These are phyloP conservation scores for Eimeria acervulina DNA, from an alignment of 169 alveolate genomes.

Conservation along the genomic window DNA sequence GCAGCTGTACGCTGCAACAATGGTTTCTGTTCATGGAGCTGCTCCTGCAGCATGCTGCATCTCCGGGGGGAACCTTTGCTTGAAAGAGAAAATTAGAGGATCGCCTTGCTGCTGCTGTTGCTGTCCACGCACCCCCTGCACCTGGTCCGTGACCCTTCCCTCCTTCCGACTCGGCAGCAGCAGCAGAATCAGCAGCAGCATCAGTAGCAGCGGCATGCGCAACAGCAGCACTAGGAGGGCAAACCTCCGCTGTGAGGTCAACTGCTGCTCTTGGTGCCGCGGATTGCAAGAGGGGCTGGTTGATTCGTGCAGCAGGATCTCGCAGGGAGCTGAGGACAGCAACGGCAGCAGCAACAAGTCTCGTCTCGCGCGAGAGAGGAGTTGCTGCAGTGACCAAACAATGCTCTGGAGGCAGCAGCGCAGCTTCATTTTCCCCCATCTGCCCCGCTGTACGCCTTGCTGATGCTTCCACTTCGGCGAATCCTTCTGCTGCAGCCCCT, in stretches of 20 bases:
- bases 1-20: neutral
- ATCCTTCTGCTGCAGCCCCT: conserved; percentile 9
- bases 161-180: neutral
- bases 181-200: conserved; percentile 16
- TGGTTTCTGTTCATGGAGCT: neutral
- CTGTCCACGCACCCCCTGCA: conserved; percentile 4
- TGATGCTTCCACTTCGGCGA: neutral
- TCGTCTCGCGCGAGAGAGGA: neutral
- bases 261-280: neutral
- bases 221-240: neutral
- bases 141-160: neutral
- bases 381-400: neutral
- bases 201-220: neutral
- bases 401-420: conserved; percentile 54
- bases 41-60: neutral
- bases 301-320: neutral
- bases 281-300: neutral
- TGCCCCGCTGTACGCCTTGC: neutral
- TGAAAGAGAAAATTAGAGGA: neutral
- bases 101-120: neutral
- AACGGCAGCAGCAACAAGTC: conserved; percentile 51
- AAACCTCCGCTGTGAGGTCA: neutral
- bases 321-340: conserved; percentile 4
- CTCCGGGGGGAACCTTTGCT: neutral
- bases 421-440: neutral